Conservation (phyloP, 1,284 basidiomycete genomes). For the Marasmius tenuissimus region DNA sequence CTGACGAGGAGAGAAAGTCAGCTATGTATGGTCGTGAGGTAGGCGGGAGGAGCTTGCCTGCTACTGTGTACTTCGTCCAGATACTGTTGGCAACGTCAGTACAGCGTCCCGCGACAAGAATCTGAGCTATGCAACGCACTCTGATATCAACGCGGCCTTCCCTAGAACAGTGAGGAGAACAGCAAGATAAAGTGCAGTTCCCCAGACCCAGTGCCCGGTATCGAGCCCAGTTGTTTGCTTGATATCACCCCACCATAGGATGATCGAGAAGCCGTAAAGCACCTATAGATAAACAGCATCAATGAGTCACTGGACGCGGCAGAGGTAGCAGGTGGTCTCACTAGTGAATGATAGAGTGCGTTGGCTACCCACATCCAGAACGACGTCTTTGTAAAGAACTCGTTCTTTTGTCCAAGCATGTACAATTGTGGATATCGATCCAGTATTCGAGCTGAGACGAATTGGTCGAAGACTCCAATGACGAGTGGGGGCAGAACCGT, state of each 20-base stretch:
- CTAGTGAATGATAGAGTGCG: conserved; percentile 91
- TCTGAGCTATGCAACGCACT: conserved; percentile 57
- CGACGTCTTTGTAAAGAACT: conserved; percentile 87
- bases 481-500: conserved; percentile 95
- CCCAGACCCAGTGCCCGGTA: conserved; percentile 98
- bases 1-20: conserved; percentile 34
- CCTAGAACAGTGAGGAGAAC: conserved; percentile 95
- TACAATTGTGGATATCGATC: conserved; percentile 98
- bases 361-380: conserved; percentile 98
- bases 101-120: background rate
- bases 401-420: conserved; percentile 87
- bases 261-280: conserved; percentile 85
- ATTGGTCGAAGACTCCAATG: conserved; percentile 97
- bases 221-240: conserved; percentile 81
- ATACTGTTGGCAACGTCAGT: conserved; percentile 51
- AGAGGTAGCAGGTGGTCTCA: conserved; percentile 40
- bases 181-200: conserved; percentile 90
- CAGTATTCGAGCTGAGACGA: conserved; percentile 93
- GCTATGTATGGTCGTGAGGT: background rate
- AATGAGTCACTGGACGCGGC: conserved; percentile 1
- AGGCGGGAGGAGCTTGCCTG: conserved; percentile 48
- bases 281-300: conserved; percentile 46
- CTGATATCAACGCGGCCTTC: conserved; percentile 96
- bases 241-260: conserved; percentile 91
- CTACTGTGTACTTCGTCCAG: conserved; percentile 99